A percentile compares a stretch with the other conserved stretches of the same genome.
Conservation (phyloP, 495 filamentous ascomycete genomes). For the Astrothelium subdiscretum region DNA sequence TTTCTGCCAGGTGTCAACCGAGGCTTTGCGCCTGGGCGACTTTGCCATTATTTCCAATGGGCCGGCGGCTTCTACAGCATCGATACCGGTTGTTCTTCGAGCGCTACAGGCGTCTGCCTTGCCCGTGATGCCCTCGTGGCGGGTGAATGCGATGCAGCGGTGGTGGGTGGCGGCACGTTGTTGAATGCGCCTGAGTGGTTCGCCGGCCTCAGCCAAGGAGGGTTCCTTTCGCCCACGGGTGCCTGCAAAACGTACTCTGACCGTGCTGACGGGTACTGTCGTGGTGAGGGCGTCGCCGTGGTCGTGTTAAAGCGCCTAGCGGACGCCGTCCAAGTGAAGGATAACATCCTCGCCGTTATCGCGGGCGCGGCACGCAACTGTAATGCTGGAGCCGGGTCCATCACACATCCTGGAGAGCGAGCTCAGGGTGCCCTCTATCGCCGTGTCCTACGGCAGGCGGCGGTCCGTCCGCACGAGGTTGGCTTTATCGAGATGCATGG, state of each 20-base stretch:
- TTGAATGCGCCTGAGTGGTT: slow-evolving; percentile 80
- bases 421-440: slow-evolving; percentile 35
- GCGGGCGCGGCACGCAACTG: slow-evolving; percentile 32
- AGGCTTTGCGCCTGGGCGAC: slow-evolving; percentile 77
- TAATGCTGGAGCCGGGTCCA: slow-evolving; percentile 32
- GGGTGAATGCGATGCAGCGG: slow-evolving; percentile 73
- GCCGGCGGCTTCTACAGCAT: slow-evolving; percentile 74
- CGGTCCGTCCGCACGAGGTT: slow-evolving; percentile 37
- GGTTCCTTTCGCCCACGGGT: slow-evolving; percentile 70
- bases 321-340: slow-evolving; percentile 37
- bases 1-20: slow-evolving; percentile 83
- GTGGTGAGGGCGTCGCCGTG: slow-evolving; percentile 34
- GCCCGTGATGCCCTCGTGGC: slow-evolving; percentile 73
- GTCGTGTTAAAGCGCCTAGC: slow-evolving; percentile 38
- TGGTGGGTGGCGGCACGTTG: slow-evolving; percentile 70
- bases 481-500: slow-evolving; percentile 43
- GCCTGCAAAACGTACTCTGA: slow-evolving; percentile 54
- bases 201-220: slow-evolving; percentile 67
- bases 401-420: slow-evolving; percentile 39
- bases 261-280: slow-evolving; percentile 37
- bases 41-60: slow-evolving; percentile 84
- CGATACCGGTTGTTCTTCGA: slow-evolving; percentile 85
- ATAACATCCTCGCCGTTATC: slow-evolving; percentile 36
- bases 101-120: slow-evolving; percentile 69
- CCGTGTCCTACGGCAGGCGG: slow-evolving; percentile 32